phyloP scores from a whole-genome alignment of 2,329 filamentous ascomycete genomes.

The Scedosporium apiospermum region DNA sequence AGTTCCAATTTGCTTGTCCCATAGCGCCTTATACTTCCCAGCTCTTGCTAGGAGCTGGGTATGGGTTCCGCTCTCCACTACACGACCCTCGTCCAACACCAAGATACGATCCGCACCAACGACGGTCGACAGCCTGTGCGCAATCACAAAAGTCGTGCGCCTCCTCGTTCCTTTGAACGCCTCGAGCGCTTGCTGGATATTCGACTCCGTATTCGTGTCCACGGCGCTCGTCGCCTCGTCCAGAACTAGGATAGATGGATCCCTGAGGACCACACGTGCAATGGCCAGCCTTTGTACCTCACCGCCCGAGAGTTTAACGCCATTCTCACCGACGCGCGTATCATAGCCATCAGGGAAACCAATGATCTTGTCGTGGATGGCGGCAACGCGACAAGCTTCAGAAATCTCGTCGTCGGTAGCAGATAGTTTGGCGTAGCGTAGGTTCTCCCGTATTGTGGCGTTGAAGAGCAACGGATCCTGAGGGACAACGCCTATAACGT shows the following conservation, averaged over 20 bases:
- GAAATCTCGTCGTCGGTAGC: conserved; percentile 51
- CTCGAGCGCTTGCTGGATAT: conserved; percentile 35
- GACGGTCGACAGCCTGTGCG: conserved; percentile 30
- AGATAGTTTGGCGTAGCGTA: conserved; percentile 52
- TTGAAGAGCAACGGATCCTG: conserved; percentile 58
- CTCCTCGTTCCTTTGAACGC: conserved; percentile 26
- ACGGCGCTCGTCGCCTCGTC: conserved; percentile 44
- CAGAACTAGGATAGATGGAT: conserved; percentile 23
- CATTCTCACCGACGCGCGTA: conserved; percentile 36
- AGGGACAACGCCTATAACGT: conserved; percentile 53
- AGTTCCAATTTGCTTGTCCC: conserved; percentile 31
- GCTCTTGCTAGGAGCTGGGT: conserved; percentile 31
- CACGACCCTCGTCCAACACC: conserved; percentile 39
- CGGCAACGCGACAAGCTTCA: conserved; percentile 50
- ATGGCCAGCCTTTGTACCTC: conserved; percentile 40
- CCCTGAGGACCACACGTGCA: conserved; percentile 25
- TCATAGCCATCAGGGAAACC: conserved; percentile 44
- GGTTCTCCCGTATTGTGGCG: conserved; percentile 52
- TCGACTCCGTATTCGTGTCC: conserved; percentile 32
- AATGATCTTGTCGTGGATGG: conserved; percentile 55
- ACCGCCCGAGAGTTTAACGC: conserved; percentile 39
- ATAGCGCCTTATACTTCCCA: conserved; percentile 42
- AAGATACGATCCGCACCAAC: conserved; percentile 42
- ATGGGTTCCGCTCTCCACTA: conserved; percentile 43
- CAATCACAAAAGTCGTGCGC: conserved; percentile 42